phyloP scores from a whole-genome alignment of 805 yeast species.

The Yarrowia sp. region DNA sequence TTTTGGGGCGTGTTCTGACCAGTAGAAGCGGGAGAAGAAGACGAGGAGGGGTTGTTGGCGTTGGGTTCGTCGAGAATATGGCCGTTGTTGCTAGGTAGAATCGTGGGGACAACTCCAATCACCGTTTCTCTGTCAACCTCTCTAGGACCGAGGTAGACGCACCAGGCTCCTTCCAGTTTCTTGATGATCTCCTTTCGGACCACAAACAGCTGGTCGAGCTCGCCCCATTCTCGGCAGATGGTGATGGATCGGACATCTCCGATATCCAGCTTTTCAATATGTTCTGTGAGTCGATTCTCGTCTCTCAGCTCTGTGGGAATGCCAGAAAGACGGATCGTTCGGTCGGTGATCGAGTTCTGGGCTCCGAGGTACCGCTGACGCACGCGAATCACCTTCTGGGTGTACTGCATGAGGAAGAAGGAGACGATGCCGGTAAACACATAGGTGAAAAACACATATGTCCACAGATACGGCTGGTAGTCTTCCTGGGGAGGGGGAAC shows the following conservation, averaged over 20 bases:
- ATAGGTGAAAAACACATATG: slow-evolving; percentile 86
- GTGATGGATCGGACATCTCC: slow-evolving; percentile 80
- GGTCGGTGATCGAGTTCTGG: slow-evolving; percentile 88
- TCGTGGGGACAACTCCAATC: slow-evolving; percentile 1
- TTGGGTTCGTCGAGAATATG: slow-evolving; percentile 9
- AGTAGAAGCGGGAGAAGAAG: not conserved
- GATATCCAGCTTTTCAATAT: slow-evolving; percentile 77
- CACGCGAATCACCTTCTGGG: slow-evolving; percentile 73
- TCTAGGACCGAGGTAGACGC: slow-evolving; percentile 61
- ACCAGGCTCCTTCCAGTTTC: slow-evolving; percentile 74
- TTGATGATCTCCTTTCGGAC: slow-evolving; percentile 62
- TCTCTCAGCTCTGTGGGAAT: slow-evolving; percentile 83
- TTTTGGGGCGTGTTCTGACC: slow-evolving; percentile 11
- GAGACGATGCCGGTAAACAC: slow-evolving; percentile 76
- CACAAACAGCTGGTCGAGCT: slow-evolving; percentile 68
- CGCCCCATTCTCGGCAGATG: slow-evolving; percentile 87
- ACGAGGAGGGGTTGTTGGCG: slow-evolving; percentile 3
- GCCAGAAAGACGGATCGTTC: slow-evolving; percentile 87
- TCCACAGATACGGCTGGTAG: slow-evolving; percentile 73
- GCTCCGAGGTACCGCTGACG: slow-evolving; percentile 83
- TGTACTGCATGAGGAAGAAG: slow-evolving; percentile 67
- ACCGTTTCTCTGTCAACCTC: slow-evolving; percentile 30
- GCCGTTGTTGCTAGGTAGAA: slow-evolving; percentile 1
- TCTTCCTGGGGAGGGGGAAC: slow-evolving; percentile 50
- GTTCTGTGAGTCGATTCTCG: slow-evolving; percentile 70